Evolutionary conservation across 1,284 basidiomycete species (phyloP).

Genomic region (Schizopora paradoxa): DNA sequence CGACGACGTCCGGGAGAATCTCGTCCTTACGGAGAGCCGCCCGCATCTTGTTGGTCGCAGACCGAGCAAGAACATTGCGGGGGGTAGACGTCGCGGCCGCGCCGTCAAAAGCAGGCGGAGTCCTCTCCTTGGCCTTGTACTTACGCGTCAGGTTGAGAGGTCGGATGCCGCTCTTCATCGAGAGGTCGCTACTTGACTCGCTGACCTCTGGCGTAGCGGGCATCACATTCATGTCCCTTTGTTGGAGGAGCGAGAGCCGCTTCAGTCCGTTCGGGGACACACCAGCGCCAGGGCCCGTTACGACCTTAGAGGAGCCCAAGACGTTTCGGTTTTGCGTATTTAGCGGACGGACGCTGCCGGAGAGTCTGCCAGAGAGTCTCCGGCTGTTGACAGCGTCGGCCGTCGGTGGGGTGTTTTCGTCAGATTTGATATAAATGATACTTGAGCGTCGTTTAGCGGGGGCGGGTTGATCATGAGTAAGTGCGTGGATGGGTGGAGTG

Average conservation of each 20-base stretch:
- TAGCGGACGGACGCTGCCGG: constrained; percentile 22
- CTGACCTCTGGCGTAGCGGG: constrained; percentile 15
- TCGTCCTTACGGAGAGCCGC: constrained; percentile 38
- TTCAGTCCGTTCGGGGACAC: constrained; percentile 43
- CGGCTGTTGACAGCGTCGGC: constrained; percentile 26
- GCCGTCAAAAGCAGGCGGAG: constrained; percentile 26
- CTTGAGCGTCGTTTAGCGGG: constrained; percentile 42
- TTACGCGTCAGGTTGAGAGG: constrained; percentile 54
- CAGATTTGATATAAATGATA: constrained; percentile 59
- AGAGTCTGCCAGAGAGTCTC: constrained; percentile 20
- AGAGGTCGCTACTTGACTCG: constrained; percentile 20
- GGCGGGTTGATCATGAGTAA: constrained; percentile 30
- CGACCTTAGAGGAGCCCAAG: constrained; percentile 27
- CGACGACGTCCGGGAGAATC: constrained; percentile 39
- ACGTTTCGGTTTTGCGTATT: not conserved
- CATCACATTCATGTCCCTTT: constrained; percentile 41
- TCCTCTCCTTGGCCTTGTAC: constrained; percentile 42
- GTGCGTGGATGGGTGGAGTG: constrained; percentile 30
- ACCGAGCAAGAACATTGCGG: constrained; percentile 50
- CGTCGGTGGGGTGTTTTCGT: constrained; percentile 34
- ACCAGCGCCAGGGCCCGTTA: constrained; percentile 33
- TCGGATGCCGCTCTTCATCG: constrained; percentile 39
- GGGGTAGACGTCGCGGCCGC: constrained; percentile 34
- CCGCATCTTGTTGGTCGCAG: constrained; percentile 56
- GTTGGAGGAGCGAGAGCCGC: constrained; percentile 57